Conservation (phyloP, 179 eudicot genomes). For the Heliamphora pulchella region DNA sequence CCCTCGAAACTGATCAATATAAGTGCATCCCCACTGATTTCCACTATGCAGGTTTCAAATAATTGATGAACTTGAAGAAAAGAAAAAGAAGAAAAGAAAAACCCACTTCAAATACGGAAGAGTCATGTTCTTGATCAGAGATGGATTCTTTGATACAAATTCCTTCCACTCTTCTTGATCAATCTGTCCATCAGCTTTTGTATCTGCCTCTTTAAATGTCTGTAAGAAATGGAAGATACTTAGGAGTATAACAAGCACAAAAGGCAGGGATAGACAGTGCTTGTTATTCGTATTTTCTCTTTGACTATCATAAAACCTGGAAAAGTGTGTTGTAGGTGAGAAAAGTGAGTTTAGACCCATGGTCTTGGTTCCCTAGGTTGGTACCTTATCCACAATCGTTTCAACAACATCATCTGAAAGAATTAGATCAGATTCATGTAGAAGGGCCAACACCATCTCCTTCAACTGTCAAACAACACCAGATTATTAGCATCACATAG, state of each 20-base stretch:
- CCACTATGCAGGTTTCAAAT: too few relatives aligned
- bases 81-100: background rate
- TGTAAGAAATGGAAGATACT: slow-evolving; percentile 20
- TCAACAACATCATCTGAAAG: slow-evolving; percentile 71
- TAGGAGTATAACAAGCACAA: background rate
- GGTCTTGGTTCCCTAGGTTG: too few relatives aligned
- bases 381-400: slow-evolving; percentile 77
- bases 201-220: slow-evolving; percentile 80
- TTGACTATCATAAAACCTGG: too few relatives aligned
- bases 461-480: slow-evolving; percentile 42
- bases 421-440: slow-evolving; percentile 71
- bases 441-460: slow-evolving; percentile 82
- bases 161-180: slow-evolving; percentile 86
- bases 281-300: too few relatives aligned
- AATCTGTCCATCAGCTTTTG: slow-evolving; percentile 69
- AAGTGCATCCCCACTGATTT: too few relatives aligned
- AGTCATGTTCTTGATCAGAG: slow-evolving; percentile 88
- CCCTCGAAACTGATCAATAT: background rate
- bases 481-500: background rate
- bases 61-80: too few relatives aligned
- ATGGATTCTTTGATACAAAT: slow-evolving; percentile 67
- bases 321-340: too few relatives aligned
- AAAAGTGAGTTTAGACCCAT: too few relatives aligned
- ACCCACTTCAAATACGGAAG: slow-evolving; percentile 87
- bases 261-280: background rate